A percentile compares a stretch with the other conserved stretches of the same genome.
Conservation (phyloP, 2,329 filamentous ascomycete genomes). For the Trichoderma lentiforme region DNA sequence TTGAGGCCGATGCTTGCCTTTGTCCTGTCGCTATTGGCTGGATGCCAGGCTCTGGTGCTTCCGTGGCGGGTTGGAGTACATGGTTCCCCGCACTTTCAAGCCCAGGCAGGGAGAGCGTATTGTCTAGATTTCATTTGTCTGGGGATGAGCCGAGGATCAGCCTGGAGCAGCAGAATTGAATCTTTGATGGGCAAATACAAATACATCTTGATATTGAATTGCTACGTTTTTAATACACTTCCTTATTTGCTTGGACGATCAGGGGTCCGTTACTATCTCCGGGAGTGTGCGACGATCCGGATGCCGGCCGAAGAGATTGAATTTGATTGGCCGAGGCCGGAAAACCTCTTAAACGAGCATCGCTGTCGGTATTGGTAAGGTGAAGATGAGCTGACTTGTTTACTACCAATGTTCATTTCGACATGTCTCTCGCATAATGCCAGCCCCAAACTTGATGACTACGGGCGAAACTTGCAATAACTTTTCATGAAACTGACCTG, state of each 20-base stretch:
- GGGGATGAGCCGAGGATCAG: background rate
- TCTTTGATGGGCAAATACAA: too few species aligned
- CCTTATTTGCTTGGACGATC: background rate
- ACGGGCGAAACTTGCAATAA: background rate
- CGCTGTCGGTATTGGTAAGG: background rate
- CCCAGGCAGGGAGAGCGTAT: background rate
- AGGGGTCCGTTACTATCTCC: background rate
- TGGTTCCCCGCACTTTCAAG: constrained; percentile 16
- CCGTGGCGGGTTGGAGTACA: background rate
- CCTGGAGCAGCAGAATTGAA: background rate
- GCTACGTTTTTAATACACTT: background rate
- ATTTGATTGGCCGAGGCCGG: background rate
- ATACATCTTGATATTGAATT: background rate
- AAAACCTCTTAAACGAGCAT: too few species aligned
- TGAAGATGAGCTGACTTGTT: background rate
- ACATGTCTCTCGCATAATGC: background rate
- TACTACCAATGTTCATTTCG: background rate
- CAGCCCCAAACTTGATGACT: background rate
- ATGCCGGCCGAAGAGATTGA: background rate
- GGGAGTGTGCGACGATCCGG: background rate
- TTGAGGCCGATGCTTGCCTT: background rate
- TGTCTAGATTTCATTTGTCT: background rate
- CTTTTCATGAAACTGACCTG: background rate
- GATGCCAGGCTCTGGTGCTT: background rate
- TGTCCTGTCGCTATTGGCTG: background rate